phyloP scores from a whole-genome alignment of 192 early-diverging fungal species.

The Spinellus fusiger region DNA sequence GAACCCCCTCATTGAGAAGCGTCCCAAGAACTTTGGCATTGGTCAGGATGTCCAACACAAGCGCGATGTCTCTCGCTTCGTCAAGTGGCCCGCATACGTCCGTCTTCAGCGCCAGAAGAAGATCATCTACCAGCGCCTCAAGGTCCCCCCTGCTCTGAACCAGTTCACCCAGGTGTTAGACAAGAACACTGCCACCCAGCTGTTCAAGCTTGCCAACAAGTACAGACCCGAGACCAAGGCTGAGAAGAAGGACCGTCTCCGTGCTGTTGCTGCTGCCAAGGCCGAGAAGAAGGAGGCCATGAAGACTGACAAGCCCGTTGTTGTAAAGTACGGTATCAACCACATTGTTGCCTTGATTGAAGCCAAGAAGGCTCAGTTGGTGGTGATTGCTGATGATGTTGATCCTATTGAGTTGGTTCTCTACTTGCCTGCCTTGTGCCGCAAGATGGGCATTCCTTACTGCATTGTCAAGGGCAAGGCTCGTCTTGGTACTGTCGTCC shows the following conservation, averaged over 20 bases:
- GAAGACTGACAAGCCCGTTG: slow-evolving; percentile 84
- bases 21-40: slow-evolving; percentile 90
- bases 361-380: slow-evolving; percentile 98
- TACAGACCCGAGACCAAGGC: slow-evolving; percentile 97
- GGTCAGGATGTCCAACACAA: slow-evolving; percentile 96
- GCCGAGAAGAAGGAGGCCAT: slow-evolving; percentile 80
- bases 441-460: slow-evolving; percentile 99
- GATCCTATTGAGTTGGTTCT: slow-evolving; percentile 99
- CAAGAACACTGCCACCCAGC: slow-evolving; percentile 97
- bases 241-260: slow-evolving; percentile 94
- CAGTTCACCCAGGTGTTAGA: slow-evolving; percentile 98
- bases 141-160: slow-evolving; percentile 99
- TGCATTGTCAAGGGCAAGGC: slow-evolving; percentile 98
- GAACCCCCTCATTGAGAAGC: slow-evolving; percentile 94
- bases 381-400: slow-evolving; percentile 99
- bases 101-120: slow-evolving; percentile 98
- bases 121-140: slow-evolving; percentile 96
- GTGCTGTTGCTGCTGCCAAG: slow-evolving; percentile 79
- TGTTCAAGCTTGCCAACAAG: slow-evolving; percentile 98
- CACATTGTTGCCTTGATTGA: slow-evolving; percentile 97
- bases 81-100: slow-evolving; percentile 99
- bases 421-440: slow-evolving; percentile 99
- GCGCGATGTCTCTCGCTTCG: slow-evolving; percentile 91
- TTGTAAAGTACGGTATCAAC: slow-evolving; percentile 99
- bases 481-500: slow-evolving; percentile 96